Conservation (phyloP, 768 basidiomycete genomes). For the Gloeopeniophorella convolvens region DNA sequence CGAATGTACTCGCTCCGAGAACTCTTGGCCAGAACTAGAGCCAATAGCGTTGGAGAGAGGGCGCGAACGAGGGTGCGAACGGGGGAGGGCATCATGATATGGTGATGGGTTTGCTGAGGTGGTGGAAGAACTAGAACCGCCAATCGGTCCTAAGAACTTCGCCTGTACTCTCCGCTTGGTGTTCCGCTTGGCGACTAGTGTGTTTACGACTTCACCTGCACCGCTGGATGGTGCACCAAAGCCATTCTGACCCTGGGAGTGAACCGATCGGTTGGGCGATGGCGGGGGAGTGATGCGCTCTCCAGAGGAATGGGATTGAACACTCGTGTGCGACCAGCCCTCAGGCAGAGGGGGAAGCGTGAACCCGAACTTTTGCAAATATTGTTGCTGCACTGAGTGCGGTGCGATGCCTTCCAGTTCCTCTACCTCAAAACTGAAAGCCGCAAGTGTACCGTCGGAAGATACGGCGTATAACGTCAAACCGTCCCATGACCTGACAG, state of each 20-base stretch:
- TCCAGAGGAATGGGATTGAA: conserved; percentile 14
- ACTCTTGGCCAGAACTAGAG: background rate
- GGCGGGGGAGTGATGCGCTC: conserved; percentile 41
- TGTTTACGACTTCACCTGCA: conserved; percentile 48
- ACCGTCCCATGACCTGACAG: conserved; percentile 85
- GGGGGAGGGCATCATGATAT: background rate
- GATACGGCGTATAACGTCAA: conserved; percentile 90
- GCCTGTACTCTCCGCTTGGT: conserved; percentile 46
- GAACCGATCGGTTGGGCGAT: conserved; percentile 35
- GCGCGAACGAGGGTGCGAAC: background rate
- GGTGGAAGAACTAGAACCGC: conserved; percentile 20
- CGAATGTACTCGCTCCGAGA: background rate
- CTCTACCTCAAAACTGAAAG: conserved; percentile 73
- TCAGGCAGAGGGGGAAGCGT: conserved; percentile 57
- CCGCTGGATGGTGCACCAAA: conserved; percentile 33
- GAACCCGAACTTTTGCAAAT: conserved; percentile 79
- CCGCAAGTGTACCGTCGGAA: conserved; percentile 91
- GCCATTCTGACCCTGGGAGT: conserved; percentile 34
- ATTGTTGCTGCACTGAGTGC: conserved; percentile 65
- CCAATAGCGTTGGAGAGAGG: background rate
- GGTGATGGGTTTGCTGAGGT: background rate
- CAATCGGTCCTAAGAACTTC: conserved; percentile 29
- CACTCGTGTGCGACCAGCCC: conserved; percentile 53
- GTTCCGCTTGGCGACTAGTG: conserved; percentile 65
- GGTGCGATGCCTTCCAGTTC: conserved; percentile 81